Base-by-base conservation (phyloP, 2,329 filamentous ascomycete species). In the Rhynchosporium secalis region DNA sequence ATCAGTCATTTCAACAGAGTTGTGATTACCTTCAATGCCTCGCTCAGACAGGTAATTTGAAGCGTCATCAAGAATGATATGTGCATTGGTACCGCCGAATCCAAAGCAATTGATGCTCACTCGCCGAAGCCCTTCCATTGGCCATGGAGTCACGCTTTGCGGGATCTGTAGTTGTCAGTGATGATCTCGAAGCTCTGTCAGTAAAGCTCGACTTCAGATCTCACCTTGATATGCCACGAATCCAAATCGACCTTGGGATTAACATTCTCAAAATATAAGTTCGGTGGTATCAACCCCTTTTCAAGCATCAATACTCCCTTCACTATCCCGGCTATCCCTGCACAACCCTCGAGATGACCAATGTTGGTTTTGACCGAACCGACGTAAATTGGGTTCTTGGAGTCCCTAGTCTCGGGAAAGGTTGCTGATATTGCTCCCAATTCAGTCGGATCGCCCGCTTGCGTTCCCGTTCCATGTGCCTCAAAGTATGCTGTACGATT, bases 251-350 rank as follows among this genome's bases (percentile, higher is more conserved):
- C 75, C 10, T 69, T 71, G 0, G 72, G 65, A 47, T 80, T 80
- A 1, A 71, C 66, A 13, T 69, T 75, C 28, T 75, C 69, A 47
- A 79, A 79, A 47, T 78, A 75, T 36, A 69, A 68, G 62, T 78
- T 79, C 2, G 78, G 76, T 15, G 76, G 73, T 13, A 80, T 75
- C 12, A 78, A 72, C 0, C 75, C 75, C 45, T 76, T 76, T 65
- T 80, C 78, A 2, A 81, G 64, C 67, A 77, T 74, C 62, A 80
- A 59, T 0, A 75, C 72, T 2, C 74, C 69, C 64, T 80, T 80
- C 49, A 80, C 78, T 1, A 78, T 58, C 0, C 69, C 72, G 4
- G 75, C 72, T 40, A 79, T 66, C n/a, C 76, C 77, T 60, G 71
- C 73, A 5, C 72, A 75, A 8, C 72, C 75, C 62, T 78, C 76